Evolutionary conservation across 2,329 filamentous ascomycete genomes (phyloP), one percentile per base, ranked within the genome.

Genomic region (Trichophaea hybrida): DNA sequence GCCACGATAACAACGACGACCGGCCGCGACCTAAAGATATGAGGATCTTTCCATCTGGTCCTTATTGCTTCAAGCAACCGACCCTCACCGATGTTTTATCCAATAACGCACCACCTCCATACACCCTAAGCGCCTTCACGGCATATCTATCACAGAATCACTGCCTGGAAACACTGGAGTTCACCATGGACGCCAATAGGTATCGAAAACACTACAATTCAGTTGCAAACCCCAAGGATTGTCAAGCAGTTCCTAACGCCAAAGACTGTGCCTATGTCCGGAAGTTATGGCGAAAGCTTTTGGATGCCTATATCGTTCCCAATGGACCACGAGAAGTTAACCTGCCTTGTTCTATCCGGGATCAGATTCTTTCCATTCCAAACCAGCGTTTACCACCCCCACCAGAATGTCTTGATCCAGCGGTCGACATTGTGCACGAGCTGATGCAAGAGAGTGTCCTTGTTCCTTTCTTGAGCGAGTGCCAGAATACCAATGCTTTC

Each of bases 391-490:
- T 77, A 5, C 77, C 82, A 0, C 88, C 91, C 5, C 85, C 84
- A 4, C 90, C 93, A 1, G 80, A 84, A 44, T 80, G 83, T 58
- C 76, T 98, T 13, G 85, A 94, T 61, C 80, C 86, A 55, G 89
- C 93, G 17, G 86, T 94, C 31, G 80, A 80, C 63, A 94, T 95
- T 62, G 87, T 96, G 44, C 90, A 91, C 71, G 93, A 97, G 67
- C 76, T 98, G 59, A 97, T 98, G 90, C 94, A 95, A 68, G 93
- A 97, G 71, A 96, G 90, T 2, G 87, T 97, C 0, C 77, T 97
- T 55, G 83, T 95, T 0, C 90, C 91, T 0, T 98, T 97, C 70
- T 78, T 97, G 57, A 55, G 53, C 6, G 34, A 55, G 13, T 53
- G 50, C 34, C 31, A 31, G 15, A n/a, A 53, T 32, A 31, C 24